Conservation (phyloP, 192 early-diverging fungal species). For the Paraglomus occultum region DNA sequence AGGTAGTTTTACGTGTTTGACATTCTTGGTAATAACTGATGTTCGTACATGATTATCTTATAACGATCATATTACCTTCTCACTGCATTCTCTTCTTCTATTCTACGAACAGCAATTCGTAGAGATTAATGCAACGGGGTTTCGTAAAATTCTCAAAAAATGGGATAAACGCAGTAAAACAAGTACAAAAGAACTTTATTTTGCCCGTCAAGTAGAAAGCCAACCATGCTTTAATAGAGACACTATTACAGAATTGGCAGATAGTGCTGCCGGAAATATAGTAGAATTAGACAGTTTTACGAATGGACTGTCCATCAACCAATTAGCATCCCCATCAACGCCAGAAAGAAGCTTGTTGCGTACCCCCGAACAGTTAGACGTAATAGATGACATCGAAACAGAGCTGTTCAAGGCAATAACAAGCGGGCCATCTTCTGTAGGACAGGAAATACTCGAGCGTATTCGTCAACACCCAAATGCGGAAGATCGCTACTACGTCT, state of each 20-base stretch:
- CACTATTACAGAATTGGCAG: conserved; percentile 85
- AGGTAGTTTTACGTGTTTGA: conserved; percentile 51
- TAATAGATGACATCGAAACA: conserved; percentile 58
- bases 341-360: conserved; percentile 33
- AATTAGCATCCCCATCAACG: conserved; percentile 34
- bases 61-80: background rate
- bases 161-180: conserved; percentile 99
- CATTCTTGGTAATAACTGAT: background rate
- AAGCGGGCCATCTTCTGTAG: conserved; percentile 40
- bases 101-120: conserved; percentile 78
- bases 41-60: background rate
- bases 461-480: conserved; percentile 43
- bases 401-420: conserved; percentile 57
- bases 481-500: conserved; percentile 60
- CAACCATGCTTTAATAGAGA: conserved; percentile 98
- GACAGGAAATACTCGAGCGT: conserved; percentile 54
- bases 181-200: conserved; percentile 95
- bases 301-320: conserved; percentile 33
- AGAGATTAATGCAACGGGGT: conserved; percentile 93
- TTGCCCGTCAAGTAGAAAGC: conserved; percentile 95
- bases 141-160: conserved; percentile 99
- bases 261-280: conserved; percentile 73
- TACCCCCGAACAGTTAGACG: conserved; percentile 36
- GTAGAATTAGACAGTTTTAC: conserved; percentile 73
- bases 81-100: background rate